These are phyloP conservation scores for Barnettozyma botsteinii DNA, from an alignment of 805 yeast species.

Conservation along the genomic window DNA sequence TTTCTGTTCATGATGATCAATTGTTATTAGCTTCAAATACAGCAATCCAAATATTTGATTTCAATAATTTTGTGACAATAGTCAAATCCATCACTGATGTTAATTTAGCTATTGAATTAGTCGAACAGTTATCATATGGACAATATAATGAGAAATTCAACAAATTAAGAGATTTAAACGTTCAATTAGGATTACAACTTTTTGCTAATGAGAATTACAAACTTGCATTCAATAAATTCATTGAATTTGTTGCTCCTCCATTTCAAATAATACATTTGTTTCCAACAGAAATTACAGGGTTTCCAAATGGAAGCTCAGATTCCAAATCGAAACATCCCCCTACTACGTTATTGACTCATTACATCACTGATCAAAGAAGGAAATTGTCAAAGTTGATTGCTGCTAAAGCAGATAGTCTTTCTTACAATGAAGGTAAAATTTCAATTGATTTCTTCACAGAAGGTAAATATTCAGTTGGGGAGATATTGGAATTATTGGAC, in stretches of 20 bases:
- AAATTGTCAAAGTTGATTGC: conserved; percentile 30
- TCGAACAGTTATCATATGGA: conserved; percentile 27
- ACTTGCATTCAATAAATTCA: conserved; percentile 39
- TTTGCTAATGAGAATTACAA: conserved; percentile 27
- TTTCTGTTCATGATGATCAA: not conserved
- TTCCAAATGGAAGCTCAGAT: not conserved
- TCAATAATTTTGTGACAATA: conserved; percentile 1
- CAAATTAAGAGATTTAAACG: conserved; percentile 38
- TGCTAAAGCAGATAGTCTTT: conserved; percentile 9
- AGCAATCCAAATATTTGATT: not conserved
- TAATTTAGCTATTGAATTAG: conserved; percentile 32
- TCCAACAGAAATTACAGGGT: conserved; percentile 33
- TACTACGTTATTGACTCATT: conserved; percentile 28
- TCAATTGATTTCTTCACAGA: conserved; percentile 17
- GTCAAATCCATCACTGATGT: conserved; percentile 4
- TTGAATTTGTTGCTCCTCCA: conserved; percentile 56
- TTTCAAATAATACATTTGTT: conserved; percentile 41
- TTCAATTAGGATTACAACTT: conserved; percentile 33
- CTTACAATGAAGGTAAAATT: conserved; percentile 11
- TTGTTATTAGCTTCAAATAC: not conserved
- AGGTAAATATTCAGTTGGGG: conserved; percentile 26
- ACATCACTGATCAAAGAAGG: conserved; percentile 45
- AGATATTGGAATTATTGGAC: conserved; percentile 50
- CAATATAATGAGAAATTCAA: conserved; percentile 27
- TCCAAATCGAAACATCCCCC: not conserved